Conservation (phyloP, 75 land plant species). For the Picea sitchensis region DNA sequence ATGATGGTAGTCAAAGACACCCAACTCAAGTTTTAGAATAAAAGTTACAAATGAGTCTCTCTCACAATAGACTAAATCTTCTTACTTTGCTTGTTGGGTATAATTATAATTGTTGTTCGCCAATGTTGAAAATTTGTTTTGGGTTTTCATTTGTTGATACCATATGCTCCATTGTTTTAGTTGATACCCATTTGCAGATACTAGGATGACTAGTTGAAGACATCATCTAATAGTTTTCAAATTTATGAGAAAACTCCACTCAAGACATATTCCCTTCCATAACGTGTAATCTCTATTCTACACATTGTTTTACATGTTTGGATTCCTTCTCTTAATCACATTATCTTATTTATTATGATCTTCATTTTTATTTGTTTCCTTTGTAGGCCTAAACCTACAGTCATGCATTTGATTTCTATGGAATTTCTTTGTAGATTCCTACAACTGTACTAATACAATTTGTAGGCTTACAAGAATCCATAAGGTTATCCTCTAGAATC, state of each 20-base stretch:
- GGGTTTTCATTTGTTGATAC: not conserved
- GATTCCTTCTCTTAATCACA: not conserved
- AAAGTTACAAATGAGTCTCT: conserved; percentile 37
- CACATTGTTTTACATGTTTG: not conserved
- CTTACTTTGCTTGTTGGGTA: conserved; percentile 94
- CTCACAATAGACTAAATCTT: conserved; percentile 48
- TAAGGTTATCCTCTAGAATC: too few relatives aligned
- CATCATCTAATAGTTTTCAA: conserved; percentile 69
- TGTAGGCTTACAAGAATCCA: too few relatives aligned
- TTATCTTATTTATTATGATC: not conserved
- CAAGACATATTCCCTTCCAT: conserved; percentile 89
- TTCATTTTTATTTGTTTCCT: conserved; percentile 4
- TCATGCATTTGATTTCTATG: not conserved
- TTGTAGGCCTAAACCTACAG: not conserved
- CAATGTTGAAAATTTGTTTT: not conserved
- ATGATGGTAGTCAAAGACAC: conserved; percentile 47
- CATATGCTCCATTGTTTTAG: not conserved
- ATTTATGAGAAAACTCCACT: conserved; percentile 96
- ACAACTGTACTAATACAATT: too few relatives aligned
- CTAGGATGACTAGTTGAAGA: conserved; percentile 97
- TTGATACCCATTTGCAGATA: conserved; percentile 45
- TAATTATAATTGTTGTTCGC: conserved; percentile 1
- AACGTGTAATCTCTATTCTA: conserved; percentile 51
- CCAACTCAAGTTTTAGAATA: conserved; percentile 47
- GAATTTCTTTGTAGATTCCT: too few relatives aligned